Percentiles rank a stretch among this genome's conserved stretches.
phyloP scores from a whole-genome alignment of 1,284 basidiomycete genomes.

The Retiboletus flavoniger region DNA sequence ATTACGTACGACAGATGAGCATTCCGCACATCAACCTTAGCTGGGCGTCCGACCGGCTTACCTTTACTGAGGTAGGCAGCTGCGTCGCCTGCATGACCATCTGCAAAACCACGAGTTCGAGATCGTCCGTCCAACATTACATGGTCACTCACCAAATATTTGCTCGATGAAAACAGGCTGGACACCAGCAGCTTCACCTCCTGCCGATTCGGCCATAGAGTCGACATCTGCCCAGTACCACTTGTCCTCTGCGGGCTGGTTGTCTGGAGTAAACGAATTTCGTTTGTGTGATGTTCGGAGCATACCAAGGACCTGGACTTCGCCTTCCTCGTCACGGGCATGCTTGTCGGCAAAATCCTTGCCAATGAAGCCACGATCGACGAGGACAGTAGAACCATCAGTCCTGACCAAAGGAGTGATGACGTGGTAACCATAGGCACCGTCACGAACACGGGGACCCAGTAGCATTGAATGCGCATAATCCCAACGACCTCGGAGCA shows the following conservation, averaged over 20 bases:
- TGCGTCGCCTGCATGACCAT: constrained; percentile 76
- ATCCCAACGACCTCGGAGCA: constrained; percentile 76
- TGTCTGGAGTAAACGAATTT: constrained; percentile 87
- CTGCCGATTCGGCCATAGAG: constrained; percentile 79
- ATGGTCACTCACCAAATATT: constrained; percentile 66
- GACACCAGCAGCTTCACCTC: constrained; percentile 65
- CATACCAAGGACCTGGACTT: constrained; percentile 75
- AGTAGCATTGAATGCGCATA: constrained; percentile 77
- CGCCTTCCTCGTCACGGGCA: constrained; percentile 43
- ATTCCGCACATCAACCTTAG: constrained; percentile 89
- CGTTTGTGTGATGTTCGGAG: constrained; percentile 66
- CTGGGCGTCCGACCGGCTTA: constrained; percentile 81
- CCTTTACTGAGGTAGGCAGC: constrained; percentile 66
- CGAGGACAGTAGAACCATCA: constrained; percentile 77
- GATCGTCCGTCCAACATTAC: not conserved
- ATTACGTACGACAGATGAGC: constrained; percentile 94
- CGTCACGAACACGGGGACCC: constrained; percentile 84
- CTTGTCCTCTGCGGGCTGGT: constrained; percentile 73
- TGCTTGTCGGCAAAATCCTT: constrained; percentile 50
- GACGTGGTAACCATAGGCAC: constrained; percentile 84
- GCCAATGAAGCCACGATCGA: constrained; percentile 91
- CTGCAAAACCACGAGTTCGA: constrained; percentile 42
- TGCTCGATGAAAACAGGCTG: constrained; percentile 87
- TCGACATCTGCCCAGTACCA: constrained; percentile 94
- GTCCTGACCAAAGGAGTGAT: constrained; percentile 81